Evolutionary conservation across 371 early-diverging fungal species (phyloP).

Genomic region (Paraphysoderma sedebokerense): DNA sequence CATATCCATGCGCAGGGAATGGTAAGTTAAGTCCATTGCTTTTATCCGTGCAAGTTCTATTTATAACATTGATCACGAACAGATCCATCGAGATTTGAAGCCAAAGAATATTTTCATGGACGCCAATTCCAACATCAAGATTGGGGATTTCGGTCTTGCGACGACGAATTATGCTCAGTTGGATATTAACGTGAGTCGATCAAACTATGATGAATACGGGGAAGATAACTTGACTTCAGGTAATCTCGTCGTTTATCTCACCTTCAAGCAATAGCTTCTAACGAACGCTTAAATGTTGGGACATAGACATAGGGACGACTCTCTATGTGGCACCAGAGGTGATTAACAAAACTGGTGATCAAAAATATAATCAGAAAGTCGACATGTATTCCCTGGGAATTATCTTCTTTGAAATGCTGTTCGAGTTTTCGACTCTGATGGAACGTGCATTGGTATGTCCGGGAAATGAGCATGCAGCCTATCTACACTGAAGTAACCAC

Average conservation of each 20-base stretch:
- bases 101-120: conserved; percentile 25
- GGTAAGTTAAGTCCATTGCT: neutral
- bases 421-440: conserved; percentile 53
- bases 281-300: no score
- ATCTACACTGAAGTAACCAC: neutral
- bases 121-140: conserved; percentile 22
- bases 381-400: conserved; percentile 59
- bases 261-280: no score
- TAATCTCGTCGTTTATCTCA: no score
- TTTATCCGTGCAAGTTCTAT: neutral
- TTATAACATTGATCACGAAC: neutral
- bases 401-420: conserved; percentile 62
- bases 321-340: conserved; percentile 87
- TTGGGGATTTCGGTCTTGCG: conserved; percentile 38
- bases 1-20: neutral
- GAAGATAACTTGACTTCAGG: conserved; percentile 9
- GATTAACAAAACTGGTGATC: conserved; percentile 9
- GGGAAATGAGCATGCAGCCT: conserved; percentile 6
- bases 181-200: neutral
- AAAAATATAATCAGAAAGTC: conserved; percentile 51
- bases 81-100: conserved; percentile 27
- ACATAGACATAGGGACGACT: conserved; percentile 82
- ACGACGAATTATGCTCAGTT: conserved; percentile 5
- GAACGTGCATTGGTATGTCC: conserved; percentile 37
- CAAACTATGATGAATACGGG: neutral